Percentiles rank a stretch among this genome's conserved stretches.
Conservation (phyloP, 1,139 yeast genomes). For the Suhomyces maxii region DNA sequence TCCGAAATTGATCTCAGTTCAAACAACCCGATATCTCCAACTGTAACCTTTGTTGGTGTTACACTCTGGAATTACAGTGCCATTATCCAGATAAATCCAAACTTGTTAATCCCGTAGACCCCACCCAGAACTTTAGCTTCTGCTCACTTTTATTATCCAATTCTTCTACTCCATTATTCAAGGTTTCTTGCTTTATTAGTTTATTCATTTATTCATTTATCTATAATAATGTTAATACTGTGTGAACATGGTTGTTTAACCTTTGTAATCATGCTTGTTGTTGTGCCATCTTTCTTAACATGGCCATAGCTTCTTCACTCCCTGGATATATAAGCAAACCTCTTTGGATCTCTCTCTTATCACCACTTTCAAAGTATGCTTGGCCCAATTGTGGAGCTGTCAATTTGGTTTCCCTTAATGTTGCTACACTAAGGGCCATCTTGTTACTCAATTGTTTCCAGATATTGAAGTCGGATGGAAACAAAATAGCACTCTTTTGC, state of each 20-base stretch:
- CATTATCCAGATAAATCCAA: no score
- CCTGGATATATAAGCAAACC: constrained; percentile 42
- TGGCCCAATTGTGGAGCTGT: constrained; percentile 53
- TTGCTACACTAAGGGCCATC: constrained; percentile 49
- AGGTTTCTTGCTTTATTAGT: no score
- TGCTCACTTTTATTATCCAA: no score
- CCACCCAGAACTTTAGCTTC: no score
- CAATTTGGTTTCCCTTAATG: constrained; percentile 50
- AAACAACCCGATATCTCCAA: no score
- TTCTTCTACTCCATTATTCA: no score
- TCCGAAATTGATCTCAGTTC: no score
- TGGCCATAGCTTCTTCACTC: constrained; percentile 8
- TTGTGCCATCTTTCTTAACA: background rate
- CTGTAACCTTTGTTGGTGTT: no score
- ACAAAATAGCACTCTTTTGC: constrained; percentile 70
- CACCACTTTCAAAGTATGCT: constrained; percentile 48
- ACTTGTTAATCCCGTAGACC: no score
- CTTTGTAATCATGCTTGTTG: background rate
- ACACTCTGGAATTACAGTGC: no score
- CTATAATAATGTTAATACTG: background rate
- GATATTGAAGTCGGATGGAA: constrained; percentile 66
- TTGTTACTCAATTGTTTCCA: constrained; percentile 64
- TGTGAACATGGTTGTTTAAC: background rate
- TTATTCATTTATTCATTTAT: no score
- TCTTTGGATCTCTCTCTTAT: constrained; percentile 59